Evolutionary conservation across 352 stramenopile species (phyloP).

Genomic region (Phytophthora quininea): DNA sequence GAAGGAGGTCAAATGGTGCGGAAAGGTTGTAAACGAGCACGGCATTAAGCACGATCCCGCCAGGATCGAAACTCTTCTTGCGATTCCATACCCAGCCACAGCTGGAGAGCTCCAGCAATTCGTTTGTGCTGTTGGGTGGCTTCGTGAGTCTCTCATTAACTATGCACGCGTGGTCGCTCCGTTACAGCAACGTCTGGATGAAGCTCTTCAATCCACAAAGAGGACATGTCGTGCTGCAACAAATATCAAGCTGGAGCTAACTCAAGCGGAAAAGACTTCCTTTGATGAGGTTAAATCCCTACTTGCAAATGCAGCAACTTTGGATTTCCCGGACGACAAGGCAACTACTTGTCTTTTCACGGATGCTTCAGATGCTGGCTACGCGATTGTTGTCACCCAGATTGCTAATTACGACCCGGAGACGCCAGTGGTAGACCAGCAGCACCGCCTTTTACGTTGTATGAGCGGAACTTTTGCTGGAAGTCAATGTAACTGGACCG

Average conservation of each 20-base stretch:
- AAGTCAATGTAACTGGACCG: not conserved
- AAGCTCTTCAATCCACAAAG: not conserved
- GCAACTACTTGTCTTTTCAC: constrained; percentile 2
- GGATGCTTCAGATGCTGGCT: constrained; percentile 5
- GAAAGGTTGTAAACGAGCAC: not conserved
- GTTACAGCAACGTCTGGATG: constrained; percentile 6
- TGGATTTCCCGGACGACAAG: constrained; percentile 1
- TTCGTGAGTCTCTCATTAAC: constrained; percentile 1
- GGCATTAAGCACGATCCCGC: not conserved
- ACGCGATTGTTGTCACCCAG: constrained; percentile 3
- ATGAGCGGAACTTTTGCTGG: not conserved
- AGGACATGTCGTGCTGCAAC: constrained; percentile 4
- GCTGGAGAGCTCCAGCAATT: constrained; percentile 11
- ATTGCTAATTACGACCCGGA: not conserved
- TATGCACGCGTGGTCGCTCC: not conserved
- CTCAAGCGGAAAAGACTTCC: not conserved
- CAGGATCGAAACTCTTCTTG: not conserved
- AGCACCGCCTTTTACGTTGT: not conserved
- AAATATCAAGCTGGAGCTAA: constrained; percentile 3
- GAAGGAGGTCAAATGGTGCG: constrained; percentile 22
- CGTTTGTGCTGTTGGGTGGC: constrained; percentile 6
- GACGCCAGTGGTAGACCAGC: not conserved
- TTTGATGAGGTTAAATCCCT: constrained; percentile 1
- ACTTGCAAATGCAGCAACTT: not conserved
- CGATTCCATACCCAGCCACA: not conserved